These are phyloP conservation scores for Talaromyces sp. DNA, from an alignment of 2,329 filamentous ascomycete genomes.

Conservation along the genomic window DNA sequence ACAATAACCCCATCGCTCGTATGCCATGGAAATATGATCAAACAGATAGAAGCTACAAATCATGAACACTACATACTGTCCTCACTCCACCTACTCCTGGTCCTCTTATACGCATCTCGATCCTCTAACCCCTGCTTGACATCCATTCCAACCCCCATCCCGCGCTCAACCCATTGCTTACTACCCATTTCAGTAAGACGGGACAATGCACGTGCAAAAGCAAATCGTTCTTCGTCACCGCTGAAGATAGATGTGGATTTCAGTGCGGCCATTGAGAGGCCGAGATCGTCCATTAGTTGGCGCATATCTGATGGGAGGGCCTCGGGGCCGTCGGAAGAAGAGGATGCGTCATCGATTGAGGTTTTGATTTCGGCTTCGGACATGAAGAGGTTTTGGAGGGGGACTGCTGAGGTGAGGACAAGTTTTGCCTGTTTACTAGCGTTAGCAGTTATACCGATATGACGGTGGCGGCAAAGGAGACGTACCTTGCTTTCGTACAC, in stretches of 20 bases:
- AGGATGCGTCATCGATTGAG: constrained; percentile 45
- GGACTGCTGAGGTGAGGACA: constrained; percentile 84
- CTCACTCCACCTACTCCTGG: constrained; percentile 49
- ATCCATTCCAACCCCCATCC: constrained; percentile 50
- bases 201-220: constrained; percentile 84
- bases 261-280: constrained; percentile 76
- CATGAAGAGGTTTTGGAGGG: constrained; percentile 80
- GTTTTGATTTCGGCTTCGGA: constrained; percentile 66
- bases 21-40: background rate
- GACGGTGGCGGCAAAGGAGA: background rate
- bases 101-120: constrained; percentile 48
- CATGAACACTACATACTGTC: constrained; percentile 41
- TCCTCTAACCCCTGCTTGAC: constrained; percentile 44
- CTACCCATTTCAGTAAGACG: constrained; percentile 90
- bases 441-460: background rate
- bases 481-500: constrained; percentile 72
- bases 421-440: constrained; percentile 71
- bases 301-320: constrained; percentile 66
- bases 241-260: constrained; percentile 85
- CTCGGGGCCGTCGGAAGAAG: constrained; percentile 35
- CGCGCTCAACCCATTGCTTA: constrained; percentile 88
- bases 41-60: background rate
- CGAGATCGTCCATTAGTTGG: constrained; percentile 81
- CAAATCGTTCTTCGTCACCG: constrained; percentile 94
- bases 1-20: background rate